Percentiles rank a stretch among this genome's conserved stretches.
These are phyloP conservation scores for Trichoderma gamsii DNA, from an alignment of 495 filamentous ascomycete species.

Conservation along the genomic window DNA sequence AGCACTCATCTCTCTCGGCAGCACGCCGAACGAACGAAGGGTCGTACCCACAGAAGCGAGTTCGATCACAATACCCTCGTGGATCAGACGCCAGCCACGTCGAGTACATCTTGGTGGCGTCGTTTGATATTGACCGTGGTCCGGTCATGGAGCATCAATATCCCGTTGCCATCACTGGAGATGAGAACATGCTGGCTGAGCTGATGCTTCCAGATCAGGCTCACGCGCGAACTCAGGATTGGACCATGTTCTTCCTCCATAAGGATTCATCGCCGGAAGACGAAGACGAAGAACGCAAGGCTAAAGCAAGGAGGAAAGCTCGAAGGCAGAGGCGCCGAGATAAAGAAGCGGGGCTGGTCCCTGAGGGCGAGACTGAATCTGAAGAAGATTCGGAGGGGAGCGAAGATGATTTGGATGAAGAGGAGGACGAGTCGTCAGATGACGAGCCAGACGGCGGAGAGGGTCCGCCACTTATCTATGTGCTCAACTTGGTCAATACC, in stretches of 20 bases:
- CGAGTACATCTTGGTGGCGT: constrained; percentile 97
- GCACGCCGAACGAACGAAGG: constrained; percentile 37
- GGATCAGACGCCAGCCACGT: constrained; percentile 83
- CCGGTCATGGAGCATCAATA: constrained; percentile 99
- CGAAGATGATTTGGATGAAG: constrained; percentile 37
- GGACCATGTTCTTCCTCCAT: constrained; percentile 98
- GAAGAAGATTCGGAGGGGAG: constrained; percentile 37
- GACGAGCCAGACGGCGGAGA: constrained; percentile 61
- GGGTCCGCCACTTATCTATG: constrained; percentile 92
- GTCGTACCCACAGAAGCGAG: constrained; percentile 40
- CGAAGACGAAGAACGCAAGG: constrained; percentile 54
- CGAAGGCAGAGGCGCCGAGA: constrained; percentile 39
- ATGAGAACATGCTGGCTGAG: constrained; percentile 95
- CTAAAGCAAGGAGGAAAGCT: constrained; percentile 46
- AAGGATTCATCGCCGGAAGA: constrained; percentile 82
- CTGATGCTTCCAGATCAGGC: constrained; percentile 98
- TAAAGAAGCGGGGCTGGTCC: constrained; percentile 48
- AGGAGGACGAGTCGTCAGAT: constrained; percentile 50
- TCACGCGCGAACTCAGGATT: constrained; percentile 91
- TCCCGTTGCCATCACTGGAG: constrained; percentile 88
- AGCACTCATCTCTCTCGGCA: constrained; percentile 49
- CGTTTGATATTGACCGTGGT: constrained; percentile 92
- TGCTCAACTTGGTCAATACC: constrained; percentile 94
- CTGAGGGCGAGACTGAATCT: constrained; percentile 42
- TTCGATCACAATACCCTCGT: constrained; percentile 82